These are phyloP conservation scores for Blastomyces gilchristii DNA, from an alignment of 2,329 filamentous ascomycete genomes.

Conservation along the genomic window DNA sequence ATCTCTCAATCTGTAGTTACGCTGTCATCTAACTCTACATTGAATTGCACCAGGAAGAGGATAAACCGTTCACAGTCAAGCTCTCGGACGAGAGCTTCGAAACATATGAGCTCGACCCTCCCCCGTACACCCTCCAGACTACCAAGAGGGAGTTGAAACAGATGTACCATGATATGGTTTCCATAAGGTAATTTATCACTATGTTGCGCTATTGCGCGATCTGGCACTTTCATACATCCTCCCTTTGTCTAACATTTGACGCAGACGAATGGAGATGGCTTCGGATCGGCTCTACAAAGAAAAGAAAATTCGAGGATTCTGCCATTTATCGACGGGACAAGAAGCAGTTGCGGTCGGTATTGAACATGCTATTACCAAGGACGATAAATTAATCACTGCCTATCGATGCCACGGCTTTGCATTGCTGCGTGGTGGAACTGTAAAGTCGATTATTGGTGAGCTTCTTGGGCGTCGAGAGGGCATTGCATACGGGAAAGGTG, in stretches of 20 bases:
- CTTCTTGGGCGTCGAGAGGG: slow-evolving; percentile 88
- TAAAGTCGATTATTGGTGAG: slow-evolving; percentile 92
- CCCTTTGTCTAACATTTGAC: not conserved
- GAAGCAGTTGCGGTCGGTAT: slow-evolving; percentile 96
- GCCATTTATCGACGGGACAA: slow-evolving; percentile 94
- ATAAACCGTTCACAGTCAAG: slow-evolving; percentile 82
- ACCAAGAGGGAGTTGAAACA: slow-evolving; percentile 98
- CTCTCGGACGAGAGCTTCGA: slow-evolving; percentile 99
- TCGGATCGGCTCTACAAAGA: slow-evolving; percentile 99
- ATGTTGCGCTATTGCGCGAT: not conserved
- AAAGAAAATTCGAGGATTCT: slow-evolving; percentile 99
- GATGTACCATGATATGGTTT: slow-evolving; percentile 98
- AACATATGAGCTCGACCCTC: slow-evolving; percentile 97
- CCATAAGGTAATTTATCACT: slow-evolving; percentile 59
- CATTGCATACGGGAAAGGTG: slow-evolving; percentile 97
- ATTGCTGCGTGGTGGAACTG: slow-evolving; percentile 83
- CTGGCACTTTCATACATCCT: not conserved
- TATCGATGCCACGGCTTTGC: slow-evolving; percentile 99
- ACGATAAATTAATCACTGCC: slow-evolving; percentile 91
- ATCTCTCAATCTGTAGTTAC: not conserved
- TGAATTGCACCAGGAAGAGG: slow-evolving; percentile 58
- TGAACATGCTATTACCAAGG: slow-evolving; percentile 84
- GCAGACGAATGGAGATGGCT: slow-evolving; percentile 98
- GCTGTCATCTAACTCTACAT: slow-evolving; percentile 8
- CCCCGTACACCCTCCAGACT: slow-evolving; percentile 79